phyloP scores from a whole-genome alignment of 306 rosid species.

The Canavalia ensiformis region DNA sequence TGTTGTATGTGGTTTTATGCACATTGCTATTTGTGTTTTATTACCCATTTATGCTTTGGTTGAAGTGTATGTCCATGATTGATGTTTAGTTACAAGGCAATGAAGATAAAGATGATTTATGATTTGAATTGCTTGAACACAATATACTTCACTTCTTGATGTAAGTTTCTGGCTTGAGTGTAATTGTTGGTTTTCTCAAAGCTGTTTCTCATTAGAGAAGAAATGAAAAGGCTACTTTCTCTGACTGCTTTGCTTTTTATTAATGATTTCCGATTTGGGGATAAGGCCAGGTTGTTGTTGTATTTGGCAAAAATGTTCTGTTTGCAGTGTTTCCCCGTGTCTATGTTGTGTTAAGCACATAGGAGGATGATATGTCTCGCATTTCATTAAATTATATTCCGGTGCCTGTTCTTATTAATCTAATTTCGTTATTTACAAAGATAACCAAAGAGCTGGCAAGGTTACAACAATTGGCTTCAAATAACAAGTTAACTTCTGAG shows the following conservation, averaged over 20 bases:
- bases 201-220: conserved; percentile 16
- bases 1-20: background rate
- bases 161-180: conserved; percentile 21
- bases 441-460: conserved; percentile 91
- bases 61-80: conserved; percentile 25
- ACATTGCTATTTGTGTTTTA: conserved; percentile 1
- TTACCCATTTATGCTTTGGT: conserved; percentile 7
- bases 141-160: background rate
- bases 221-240: background rate
- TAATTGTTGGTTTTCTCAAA: conserved; percentile 10
- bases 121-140: conserved; percentile 18
- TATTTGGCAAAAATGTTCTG: conserved; percentile 11
- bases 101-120: conserved; percentile 28
- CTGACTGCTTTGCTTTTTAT: background rate
- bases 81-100: background rate
- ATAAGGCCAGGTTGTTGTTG: background rate
- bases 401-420: conserved; percentile 28
- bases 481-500: conserved; percentile 81
- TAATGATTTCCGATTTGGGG: conserved; percentile 13
- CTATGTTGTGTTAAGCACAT: background rate
- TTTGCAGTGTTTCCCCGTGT: background rate
- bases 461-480: conserved; percentile 76
- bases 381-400: conserved; percentile 17
- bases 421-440: conserved; percentile 48
- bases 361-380: conserved; percentile 19